These are phyloP conservation scores for Yueomyces sinensis DNA, from an alignment of 805 yeast genomes.

Conservation along the genomic window DNA sequence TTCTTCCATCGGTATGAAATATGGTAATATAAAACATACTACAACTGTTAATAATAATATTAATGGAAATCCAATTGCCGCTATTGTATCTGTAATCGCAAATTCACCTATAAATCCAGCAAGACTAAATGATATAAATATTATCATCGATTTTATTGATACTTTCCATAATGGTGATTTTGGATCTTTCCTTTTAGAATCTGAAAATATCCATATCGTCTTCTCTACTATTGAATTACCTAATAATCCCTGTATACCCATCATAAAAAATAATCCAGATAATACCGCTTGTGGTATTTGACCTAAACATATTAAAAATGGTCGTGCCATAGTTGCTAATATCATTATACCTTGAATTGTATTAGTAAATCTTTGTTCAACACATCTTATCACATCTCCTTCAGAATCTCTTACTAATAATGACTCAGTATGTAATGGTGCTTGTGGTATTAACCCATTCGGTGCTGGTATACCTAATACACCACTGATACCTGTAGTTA, in stretches of 20 bases:
- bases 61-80: slow-evolving; percentile 91
- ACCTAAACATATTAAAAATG: slow-evolving; percentile 68
- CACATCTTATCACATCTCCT: slow-evolving; percentile 38
- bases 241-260: slow-evolving; percentile 76
- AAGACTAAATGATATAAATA: slow-evolving; percentile 46
- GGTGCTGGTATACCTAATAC: slow-evolving; percentile 89
- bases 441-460: slow-evolving; percentile 93
- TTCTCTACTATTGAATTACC: slow-evolving; percentile 52
- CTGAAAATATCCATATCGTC: slow-evolving; percentile 50
- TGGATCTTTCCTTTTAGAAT: slow-evolving; percentile 29
- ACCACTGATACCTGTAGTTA: slow-evolving; percentile 81
- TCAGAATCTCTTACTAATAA: slow-evolving; percentile 34
- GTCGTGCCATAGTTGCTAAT: slow-evolving; percentile 80
- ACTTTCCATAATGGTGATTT: slow-evolving; percentile 23
- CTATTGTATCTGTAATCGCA: slow-evolving; percentile 73
- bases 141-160: slow-evolving; percentile 27
- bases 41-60: slow-evolving; percentile 57
- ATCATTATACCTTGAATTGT: slow-evolving; percentile 74
- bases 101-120: slow-evolving; percentile 70
- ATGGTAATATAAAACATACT: slow-evolving; percentile 48
- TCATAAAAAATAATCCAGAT: slow-evolving; percentile 83
- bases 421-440: slow-evolving; percentile 82
- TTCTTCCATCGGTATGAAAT: slow-evolving; percentile 47
- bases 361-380: slow-evolving; percentile 83
- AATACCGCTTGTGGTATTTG: slow-evolving; percentile 85